Percentiles rank a stretch among this genome's conserved stretches.
These are phyloP conservation scores for Fusarium dlaminii DNA, from an alignment of 2,329 filamentous ascomycete species.

Conservation along the genomic window DNA sequence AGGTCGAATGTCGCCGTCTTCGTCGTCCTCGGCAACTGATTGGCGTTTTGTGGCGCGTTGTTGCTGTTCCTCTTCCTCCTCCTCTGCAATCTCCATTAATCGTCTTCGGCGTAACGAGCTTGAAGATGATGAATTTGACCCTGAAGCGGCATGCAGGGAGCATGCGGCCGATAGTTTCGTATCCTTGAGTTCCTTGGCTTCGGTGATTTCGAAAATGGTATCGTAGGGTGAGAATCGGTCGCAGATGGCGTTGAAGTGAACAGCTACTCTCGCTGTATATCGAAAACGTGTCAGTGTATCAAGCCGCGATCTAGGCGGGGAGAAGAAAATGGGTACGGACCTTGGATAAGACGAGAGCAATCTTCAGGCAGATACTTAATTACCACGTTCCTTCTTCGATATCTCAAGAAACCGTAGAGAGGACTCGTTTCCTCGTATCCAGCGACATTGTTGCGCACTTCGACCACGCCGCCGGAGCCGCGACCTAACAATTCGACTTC, in stretches of 20 bases:
- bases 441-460: constrained; percentile 81
- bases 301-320: background rate
- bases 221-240: constrained; percentile 86
- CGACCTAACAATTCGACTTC: constrained; percentile 81
- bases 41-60: constrained; percentile 66
- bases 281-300: constrained; percentile 26
- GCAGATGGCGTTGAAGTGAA: constrained; percentile 73
- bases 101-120: constrained; percentile 81
- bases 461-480: constrained; percentile 83
- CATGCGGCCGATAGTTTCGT: constrained; percentile 88
- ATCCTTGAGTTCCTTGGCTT: constrained; percentile 84
- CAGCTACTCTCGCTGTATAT: constrained; percentile 77
- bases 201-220: constrained; percentile 79
- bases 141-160: constrained; percentile 86
- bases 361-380: constrained; percentile 93
- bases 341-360: constrained; percentile 91
- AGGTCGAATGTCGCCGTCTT: constrained; percentile 48
- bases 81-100: constrained; percentile 93
- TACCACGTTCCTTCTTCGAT: constrained; percentile 87
- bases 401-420: constrained; percentile 90
- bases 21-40: constrained; percentile 62
- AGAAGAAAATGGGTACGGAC: constrained; percentile 60
- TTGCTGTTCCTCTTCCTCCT: constrained; percentile 79
- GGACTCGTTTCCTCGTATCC: constrained; percentile 86
- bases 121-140: constrained; percentile 84